Percentiles rank a stretch among this genome's conserved stretches.
These are phyloP conservation scores for Yamadazyma insecticola DNA, from an alignment of 805 yeast species.

Conservation along the genomic window DNA sequence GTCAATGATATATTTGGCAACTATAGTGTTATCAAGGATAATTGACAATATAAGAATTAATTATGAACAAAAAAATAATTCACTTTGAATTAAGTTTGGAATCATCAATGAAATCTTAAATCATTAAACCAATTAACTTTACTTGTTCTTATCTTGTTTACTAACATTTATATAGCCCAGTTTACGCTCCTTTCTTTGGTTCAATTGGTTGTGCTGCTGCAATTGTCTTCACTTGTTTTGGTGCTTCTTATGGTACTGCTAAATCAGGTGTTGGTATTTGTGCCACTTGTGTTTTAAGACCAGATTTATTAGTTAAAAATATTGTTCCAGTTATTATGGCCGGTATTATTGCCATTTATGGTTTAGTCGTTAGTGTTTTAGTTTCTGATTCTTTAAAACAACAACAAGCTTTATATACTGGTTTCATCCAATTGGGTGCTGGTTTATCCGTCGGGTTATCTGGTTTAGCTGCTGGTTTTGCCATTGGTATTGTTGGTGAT, in stretches of 20 bases:
- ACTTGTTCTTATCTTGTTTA: constrained; percentile 6
- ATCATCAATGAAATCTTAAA: neutral
- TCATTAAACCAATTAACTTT: no score
- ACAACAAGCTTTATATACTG: constrained; percentile 87
- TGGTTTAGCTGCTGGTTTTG: constrained; percentile 93
- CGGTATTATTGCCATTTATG: constrained; percentile 98
- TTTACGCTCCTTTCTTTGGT: constrained; percentile 95
- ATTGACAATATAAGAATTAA: no score
- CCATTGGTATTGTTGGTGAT: constrained; percentile 92
- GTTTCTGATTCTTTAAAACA: constrained; percentile 87
- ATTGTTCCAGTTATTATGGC: constrained; percentile 99
- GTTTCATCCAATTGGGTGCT: constrained; percentile 97
- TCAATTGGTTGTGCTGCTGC: constrained; percentile 99
- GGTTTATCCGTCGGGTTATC: constrained; percentile 96
- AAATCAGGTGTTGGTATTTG: constrained; percentile 99
- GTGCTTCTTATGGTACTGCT: constrained; percentile 99
- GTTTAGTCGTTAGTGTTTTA: constrained; percentile 92
- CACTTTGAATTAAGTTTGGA: no score
- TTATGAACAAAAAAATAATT: neutral
- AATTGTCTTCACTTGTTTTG: constrained; percentile 96
- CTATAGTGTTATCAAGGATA: no score
- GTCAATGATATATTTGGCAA: no score
- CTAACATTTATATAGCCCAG: constrained; percentile 49
- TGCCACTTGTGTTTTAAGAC: constrained; percentile 96
- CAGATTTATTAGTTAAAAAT: constrained; percentile 88